Evolutionary conservation across 169 alveolate genomes (phyloP), one percentile per base, ranked within the genome.

Genomic region (Plasmodium sp.): DNA sequence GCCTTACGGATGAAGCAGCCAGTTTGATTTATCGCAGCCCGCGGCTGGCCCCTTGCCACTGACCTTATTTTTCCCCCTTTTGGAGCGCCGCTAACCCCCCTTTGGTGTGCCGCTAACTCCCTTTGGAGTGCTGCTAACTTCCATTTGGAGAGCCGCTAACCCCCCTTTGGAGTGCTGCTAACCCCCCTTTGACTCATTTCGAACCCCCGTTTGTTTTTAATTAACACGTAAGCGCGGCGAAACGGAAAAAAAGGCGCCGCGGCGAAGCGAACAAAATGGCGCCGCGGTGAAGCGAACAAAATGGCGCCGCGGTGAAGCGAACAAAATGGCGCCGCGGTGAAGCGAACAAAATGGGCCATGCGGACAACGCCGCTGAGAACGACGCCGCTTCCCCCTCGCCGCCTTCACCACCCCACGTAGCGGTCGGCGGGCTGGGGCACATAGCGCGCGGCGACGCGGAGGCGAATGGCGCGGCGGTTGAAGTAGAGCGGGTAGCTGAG

Each of bases 401-500:
- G 3, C 31, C 2, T 1, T 2, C 5, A 90, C 94, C 94, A 90
- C 5, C 94, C 94, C 16, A 90, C 43, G 48, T 90, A 90, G 71
- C 75, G 48, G 56, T 90, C 94, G 6, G 18, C 51, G 16, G 67
- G 51, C 54, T 62, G 91, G 2, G 51, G 27, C 5, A 18, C 56
- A 39, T 58, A 90, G 10, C 74, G 16, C 10, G n/a, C 9, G 22
- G 83, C 67, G 39, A 41, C 36, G 43, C 51, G 75, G 18, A 62
- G 91, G 51, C 90, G 84, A 74, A 81, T 91, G 31, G 84, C 27
- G n/a, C 34, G 93, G 84, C 75, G 92, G 86, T 41, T 94, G 67
- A 93, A 95, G 81, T 81, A 92, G 48, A 96, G 96, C 3, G 98
- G 98, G 3, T 91, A 88, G 93, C 96, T 97, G 62, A 97, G 83